Percentiles rank a stretch among this genome's conserved stretches.
Conservation (phyloP, 371 early-diverging fungal genomes). For the Saksenaea oblongispora region DNA sequence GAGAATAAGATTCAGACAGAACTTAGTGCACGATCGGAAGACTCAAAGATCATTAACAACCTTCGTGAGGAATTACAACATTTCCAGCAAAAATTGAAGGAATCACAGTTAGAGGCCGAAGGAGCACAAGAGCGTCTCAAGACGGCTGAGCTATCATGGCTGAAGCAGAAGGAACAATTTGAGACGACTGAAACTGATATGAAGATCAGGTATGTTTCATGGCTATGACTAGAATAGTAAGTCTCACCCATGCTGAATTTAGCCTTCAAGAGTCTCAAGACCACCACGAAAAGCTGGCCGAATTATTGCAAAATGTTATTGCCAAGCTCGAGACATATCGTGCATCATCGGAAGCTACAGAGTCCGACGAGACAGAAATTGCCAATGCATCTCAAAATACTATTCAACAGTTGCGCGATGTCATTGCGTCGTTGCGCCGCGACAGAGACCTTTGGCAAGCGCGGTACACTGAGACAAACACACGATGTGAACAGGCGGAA, state of each 20-base stretch:
- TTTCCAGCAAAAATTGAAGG: slow-evolving; percentile 6
- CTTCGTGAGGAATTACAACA: slow-evolving; percentile 10
- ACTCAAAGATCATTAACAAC: slow-evolving; percentile 8
- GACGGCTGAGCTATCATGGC: slow-evolving; percentile 11
- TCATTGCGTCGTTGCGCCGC: slow-evolving; percentile 20
- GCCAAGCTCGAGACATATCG: slow-evolving; percentile 7
- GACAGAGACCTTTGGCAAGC: slow-evolving; percentile 24
- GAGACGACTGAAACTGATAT: slow-evolving; percentile 14
- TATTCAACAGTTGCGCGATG: slow-evolving; percentile 16
- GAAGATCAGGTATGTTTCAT: slow-evolving; percentile 13
- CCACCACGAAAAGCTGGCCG: slow-evolving; percentile 16
- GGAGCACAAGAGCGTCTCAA: slow-evolving; percentile 13
- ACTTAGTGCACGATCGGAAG: slow-evolving; percentile 11
- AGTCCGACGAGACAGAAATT: background rate
- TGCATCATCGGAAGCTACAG: background rate
- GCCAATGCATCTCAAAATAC: background rate
- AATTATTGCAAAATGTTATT: slow-evolving; percentile 13
- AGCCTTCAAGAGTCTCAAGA: slow-evolving; percentile 15
- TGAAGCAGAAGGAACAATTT: slow-evolving; percentile 18
- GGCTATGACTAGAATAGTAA: background rate
- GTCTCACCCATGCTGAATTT: background rate
- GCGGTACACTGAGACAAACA: slow-evolving; percentile 12
- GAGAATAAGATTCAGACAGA: slow-evolving; percentile 13
- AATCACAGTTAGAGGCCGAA: slow-evolving; percentile 10
- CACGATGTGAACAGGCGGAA: slow-evolving; percentile 14